Evolutionary conservation across 1,284 basidiomycete genomes (phyloP).

Genomic region (Cutaneotrichosporon cutaneum): DNA sequence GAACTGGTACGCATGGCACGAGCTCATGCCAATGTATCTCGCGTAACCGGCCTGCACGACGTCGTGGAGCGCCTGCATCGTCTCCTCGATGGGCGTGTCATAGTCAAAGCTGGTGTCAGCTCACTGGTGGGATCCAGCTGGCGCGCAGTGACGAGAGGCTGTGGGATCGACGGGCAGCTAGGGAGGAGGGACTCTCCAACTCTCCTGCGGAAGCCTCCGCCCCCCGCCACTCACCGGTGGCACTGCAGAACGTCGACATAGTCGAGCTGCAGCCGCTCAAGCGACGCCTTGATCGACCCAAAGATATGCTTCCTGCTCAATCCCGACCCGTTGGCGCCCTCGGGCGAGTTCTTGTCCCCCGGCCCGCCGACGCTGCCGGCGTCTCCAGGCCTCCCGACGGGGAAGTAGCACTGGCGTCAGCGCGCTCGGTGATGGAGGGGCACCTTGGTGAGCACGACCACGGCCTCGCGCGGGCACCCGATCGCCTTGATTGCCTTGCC

Average conservation of each 20-base stretch:
- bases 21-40: conserved; percentile 66
- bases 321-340: conserved; percentile 55
- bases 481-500: conserved; percentile 75
- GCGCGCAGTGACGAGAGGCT: not conserved
- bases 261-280: conserved; percentile 66
- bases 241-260: conserved; percentile 64
- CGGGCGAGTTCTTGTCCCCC: conserved; percentile 7
- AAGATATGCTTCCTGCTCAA: conserved; percentile 62
- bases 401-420: conserved; percentile 27
- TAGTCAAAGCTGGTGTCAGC: conserved; percentile 55
- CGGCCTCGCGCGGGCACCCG: conserved; percentile 68
- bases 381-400: conserved; percentile 16
- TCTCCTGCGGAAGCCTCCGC: too few species aligned
- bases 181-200: too few species aligned
- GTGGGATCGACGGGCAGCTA: too few species aligned
- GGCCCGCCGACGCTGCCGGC: conserved; percentile 11
- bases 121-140: not conserved
- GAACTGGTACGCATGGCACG: conserved; percentile 54
- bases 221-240: conserved; percentile 53
- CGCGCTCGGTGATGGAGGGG: not conserved
- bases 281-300: conserved; percentile 63
- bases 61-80: conserved; percentile 70
- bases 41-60: conserved; percentile 65
- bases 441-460: conserved; percentile 78
- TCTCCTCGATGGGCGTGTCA: conserved; percentile 61